Conservation (phyloP, 2,329 filamentous ascomycete genomes). For the Fusarium devonianum region DNA sequence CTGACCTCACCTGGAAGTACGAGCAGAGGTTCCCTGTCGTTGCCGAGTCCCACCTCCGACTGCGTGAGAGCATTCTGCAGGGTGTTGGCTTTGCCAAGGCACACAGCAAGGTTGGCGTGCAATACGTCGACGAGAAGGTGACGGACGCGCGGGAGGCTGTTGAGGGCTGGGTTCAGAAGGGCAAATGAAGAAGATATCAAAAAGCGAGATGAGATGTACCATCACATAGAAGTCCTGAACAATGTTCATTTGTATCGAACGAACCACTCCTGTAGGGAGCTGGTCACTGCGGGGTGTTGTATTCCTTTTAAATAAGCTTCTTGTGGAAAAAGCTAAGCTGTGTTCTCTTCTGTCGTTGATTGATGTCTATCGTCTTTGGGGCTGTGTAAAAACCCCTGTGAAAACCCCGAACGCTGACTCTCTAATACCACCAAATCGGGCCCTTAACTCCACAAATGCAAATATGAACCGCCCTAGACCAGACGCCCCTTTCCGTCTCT, state of each 20-base stretch:
- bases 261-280: conserved; percentile 16
- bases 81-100: conserved; percentile 77
- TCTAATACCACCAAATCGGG: conserved; percentile 8
- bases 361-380: neutral
- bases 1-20: conserved; percentile 87
- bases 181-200: conserved; percentile 61
- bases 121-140: conserved; percentile 83
- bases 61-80: conserved; percentile 72
- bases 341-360: conserved; percentile 9
- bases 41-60: conserved; percentile 78
- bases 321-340: neutral
- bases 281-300: conserved; percentile 25
- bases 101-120: conserved; percentile 73
- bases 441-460: conserved; percentile 35
- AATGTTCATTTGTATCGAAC: conserved; percentile 45
- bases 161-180: conserved; percentile 92
- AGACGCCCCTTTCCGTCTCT: conserved; percentile 6
- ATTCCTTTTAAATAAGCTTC: conserved; percentile 29
- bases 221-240: conserved; percentile 47
- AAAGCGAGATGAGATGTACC: conserved; percentile 48
- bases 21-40: conserved; percentile 88
- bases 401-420: neutral
- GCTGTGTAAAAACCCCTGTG: conserved; percentile 6
- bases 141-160: conserved; percentile 76
- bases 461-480: conserved; percentile 16